Conservation (phyloP, 1,284 basidiomycete species). For the Cystobasidiaceae sp. region DNA sequence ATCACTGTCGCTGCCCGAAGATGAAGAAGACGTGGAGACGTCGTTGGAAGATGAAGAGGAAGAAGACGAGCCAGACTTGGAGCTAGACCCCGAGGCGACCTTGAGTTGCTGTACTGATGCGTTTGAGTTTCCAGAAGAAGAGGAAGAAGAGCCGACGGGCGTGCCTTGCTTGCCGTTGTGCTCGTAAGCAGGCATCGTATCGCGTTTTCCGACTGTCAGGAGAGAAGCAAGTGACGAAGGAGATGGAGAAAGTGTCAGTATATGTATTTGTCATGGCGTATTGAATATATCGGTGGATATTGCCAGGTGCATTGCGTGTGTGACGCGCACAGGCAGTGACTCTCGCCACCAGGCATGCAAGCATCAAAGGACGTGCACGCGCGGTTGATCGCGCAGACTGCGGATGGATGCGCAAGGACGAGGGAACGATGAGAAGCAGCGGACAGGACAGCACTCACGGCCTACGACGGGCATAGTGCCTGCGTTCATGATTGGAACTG, state of each 20-base stretch:
- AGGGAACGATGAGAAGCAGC: neutral
- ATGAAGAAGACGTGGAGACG: neutral
- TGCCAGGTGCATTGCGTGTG: no score
- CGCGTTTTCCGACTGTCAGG: neutral
- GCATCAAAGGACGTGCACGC: neutral
- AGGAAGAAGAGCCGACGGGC: neutral
- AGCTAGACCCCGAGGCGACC: neutral
- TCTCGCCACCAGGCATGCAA: neutral
- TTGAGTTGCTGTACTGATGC: no score
- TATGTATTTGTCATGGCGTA: no score
- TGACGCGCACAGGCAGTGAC: no score
- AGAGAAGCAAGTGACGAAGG: neutral
- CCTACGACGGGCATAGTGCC: constrained; percentile 24
- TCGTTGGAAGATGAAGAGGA: neutral
- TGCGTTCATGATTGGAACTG: constrained; percentile 26
- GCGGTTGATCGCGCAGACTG: neutral
- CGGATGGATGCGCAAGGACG: neutral
- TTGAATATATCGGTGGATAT: no score
- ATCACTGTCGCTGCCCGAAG: neutral
- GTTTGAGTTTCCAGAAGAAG: neutral
- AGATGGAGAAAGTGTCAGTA: neutral
- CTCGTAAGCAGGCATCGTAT: neutral
- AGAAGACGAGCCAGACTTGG: neutral
- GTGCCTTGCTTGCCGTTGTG: constrained; percentile 27
- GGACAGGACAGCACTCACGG: constrained; percentile 5